Evolutionary conservation across 805 yeast genomes (phyloP).

Genomic region (Dipodascus geniculatus): DNA sequence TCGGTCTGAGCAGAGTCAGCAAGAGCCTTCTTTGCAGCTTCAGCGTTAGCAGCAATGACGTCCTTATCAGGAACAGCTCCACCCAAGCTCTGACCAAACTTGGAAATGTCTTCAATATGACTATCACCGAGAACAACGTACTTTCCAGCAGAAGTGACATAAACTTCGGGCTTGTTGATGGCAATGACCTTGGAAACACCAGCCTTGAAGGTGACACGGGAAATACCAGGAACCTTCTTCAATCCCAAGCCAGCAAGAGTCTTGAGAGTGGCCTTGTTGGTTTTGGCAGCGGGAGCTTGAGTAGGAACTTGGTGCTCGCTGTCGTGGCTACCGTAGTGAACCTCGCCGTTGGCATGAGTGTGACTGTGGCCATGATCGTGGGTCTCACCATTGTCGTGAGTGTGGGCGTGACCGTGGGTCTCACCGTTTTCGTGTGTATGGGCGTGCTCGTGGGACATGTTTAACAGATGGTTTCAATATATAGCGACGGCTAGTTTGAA

Average conservation of each 20-base stretch:
- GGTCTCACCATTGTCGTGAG: neutral
- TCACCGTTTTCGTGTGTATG: conserved; percentile 5
- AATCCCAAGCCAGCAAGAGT: conserved; percentile 40
- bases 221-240: conserved; percentile 82
- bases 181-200: conserved; percentile 85
- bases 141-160: conserved; percentile 84
- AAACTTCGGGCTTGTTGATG: conserved; percentile 89
- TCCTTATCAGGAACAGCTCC: conserved; percentile 31
- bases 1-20: conserved; percentile 15
- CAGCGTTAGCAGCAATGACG: conserved; percentile 30
- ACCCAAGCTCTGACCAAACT: conserved; percentile 50
- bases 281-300: conserved; percentile 63
- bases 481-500: too few relatives aligned
- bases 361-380: conserved; percentile 10
- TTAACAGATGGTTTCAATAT: too few relatives aligned
- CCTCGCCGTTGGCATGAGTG: conserved; percentile 11
- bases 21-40: conserved; percentile 21
- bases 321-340: conserved; percentile 11
- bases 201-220: conserved; percentile 92
- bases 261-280: conserved; percentile 80
- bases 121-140: conserved; percentile 98
- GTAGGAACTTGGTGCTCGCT: conserved; percentile 12
- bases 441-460: conserved; percentile 5
- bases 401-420: too few relatives aligned
- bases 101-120: conserved; percentile 86